Evolutionary conservation across 306 rosid species (phyloP), one percentile per base, ranked within the genome.

Genomic region (Vicia faba): DNA sequence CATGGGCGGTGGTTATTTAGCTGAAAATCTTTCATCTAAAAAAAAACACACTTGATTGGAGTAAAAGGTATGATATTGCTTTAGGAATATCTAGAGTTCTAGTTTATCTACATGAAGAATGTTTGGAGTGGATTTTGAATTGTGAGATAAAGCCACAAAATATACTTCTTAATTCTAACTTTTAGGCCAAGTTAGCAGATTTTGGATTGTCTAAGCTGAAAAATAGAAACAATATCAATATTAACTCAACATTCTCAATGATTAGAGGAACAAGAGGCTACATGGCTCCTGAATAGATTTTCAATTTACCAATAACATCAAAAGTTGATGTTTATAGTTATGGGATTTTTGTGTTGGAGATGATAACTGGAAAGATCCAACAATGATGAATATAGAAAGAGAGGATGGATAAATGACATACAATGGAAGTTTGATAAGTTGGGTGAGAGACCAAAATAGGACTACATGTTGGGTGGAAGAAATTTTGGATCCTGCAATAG

Each of bases 1-100:
- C 16, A 69, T 69, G 73, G 56, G 41, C 28, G 56, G n/a, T 44
- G 49, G 49, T 5, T 44, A 18, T 44, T 44, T 44, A n/a, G 49
- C 9, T 44, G 18, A 44, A n/a, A 44, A 5, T 5, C 49, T 44
- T 44, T 44, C 49, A 44, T 44, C 49, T n/a, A 44, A 44, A 44
- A n/a, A n/a, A 18, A 5, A 44, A 5, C 7, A 44, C 6, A 2
- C 49, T 44, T 5, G 49, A n/a, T 44, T 44, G 18, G 18, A 44
- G 49, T 44, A 44, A 44, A n/a, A 44, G 49, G 49, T 44, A 44
- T n/a, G 49, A 44, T n/a, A 44, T 44, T 44, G 49, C 49, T 44
- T 44, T 44, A 44, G 49, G 49, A 44, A 44, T 0, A n/a, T n/a
- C 49, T 44, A 44, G 3, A 44, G 49, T 44, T 44, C 3, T 44